Evolutionary conservation across 176 grass and related monocot species (phyloP), one percentile per base, ranked within the genome.

Genomic region (Carex littledalei): DNA sequence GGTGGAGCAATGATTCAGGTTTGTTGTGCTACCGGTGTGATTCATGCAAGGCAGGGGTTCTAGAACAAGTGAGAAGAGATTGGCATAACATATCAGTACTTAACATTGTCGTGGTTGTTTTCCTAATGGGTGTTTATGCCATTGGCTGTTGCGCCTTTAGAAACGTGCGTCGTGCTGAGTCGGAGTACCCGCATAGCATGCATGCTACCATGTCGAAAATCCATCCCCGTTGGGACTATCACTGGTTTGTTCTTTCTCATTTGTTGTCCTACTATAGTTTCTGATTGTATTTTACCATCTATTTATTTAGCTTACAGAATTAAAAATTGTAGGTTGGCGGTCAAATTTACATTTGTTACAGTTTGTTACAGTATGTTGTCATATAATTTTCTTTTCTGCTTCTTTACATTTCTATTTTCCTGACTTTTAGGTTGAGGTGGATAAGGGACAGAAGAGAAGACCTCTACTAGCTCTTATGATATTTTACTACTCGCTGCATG

Each of bases 131-230:
- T 73, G 43, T 98, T 49, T 94, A 91, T 65, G 39, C 91, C 37
- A 86, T 92, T 13, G 96, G 90, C 1, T 98, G 91, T 31, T 98
- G 96, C 39, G 96, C 96, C 83, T 94, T 94, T 84, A 86, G 96
- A 29, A 98, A 98, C 18, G 89, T 93, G 43, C 91, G 88, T 32
- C 91, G 91, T 6, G 84, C 89, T 16, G 18, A 84, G 17, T 91
- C 89, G 0, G 83, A 88, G 76, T 90, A 98, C 68, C 93, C 93
- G 18, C 93, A 98, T 31, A 88, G 83, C 84, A 50, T 3, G 3
- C 84, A 84, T 77, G 94, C 92, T 77, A 88, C 66, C 88, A 98
- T 95, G 96, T 91, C 88, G 20, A 98, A 98, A 84, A 85, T 98
- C 62, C 82, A 76, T 16, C 96, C 96, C 45, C 93, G 91, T 66